Percentiles rank a stretch among this genome's conserved stretches.
Conservation (phyloP, 371 early-diverging fungal genomes). For the Zychaea mexicana region DNA sequence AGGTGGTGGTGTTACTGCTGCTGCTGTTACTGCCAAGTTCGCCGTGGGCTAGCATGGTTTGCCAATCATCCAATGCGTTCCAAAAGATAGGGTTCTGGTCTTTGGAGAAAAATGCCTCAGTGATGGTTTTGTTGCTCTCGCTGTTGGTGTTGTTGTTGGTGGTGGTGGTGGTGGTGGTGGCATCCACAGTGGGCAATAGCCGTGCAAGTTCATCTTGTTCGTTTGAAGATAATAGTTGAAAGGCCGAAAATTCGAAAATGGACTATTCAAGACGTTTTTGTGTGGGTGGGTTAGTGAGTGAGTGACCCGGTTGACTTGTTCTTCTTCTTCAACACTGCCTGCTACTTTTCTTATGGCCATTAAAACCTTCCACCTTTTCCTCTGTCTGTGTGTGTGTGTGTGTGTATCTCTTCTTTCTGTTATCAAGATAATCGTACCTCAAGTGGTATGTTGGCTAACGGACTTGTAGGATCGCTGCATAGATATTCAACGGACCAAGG, state of each 20-base stretch:
- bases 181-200: slow-evolving; percentile 35
- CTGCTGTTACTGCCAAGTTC: slow-evolving; percentile 18
- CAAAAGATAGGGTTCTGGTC: slow-evolving; percentile 39
- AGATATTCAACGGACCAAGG: slow-evolving; percentile 34
- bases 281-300: no score
- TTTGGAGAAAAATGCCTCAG: slow-evolving; percentile 34
- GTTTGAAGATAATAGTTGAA: slow-evolving; percentile 40
- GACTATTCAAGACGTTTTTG: slow-evolving; percentile 27
- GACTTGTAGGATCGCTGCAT: slow-evolving; percentile 32
- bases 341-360: no score
- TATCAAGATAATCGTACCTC: slow-evolving; percentile 27
- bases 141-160: no score
- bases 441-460: slow-evolving; percentile 35
- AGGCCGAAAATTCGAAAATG: slow-evolving; percentile 36
- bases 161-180: no score
- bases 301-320: no score
- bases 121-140: slow-evolving; percentile 2
- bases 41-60: slow-evolving; percentile 28
- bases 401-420: slow-evolving; percentile 2
- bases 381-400: no score
- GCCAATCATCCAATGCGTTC: slow-evolving; percentile 42
- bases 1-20: slow-evolving; percentile 3
- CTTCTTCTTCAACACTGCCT: slow-evolving; percentile 10
- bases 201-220: slow-evolving; percentile 33
- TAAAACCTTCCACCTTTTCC: no score